Conservation (phyloP, 345 rosid genomes). For the Citrus maxima region DNA sequence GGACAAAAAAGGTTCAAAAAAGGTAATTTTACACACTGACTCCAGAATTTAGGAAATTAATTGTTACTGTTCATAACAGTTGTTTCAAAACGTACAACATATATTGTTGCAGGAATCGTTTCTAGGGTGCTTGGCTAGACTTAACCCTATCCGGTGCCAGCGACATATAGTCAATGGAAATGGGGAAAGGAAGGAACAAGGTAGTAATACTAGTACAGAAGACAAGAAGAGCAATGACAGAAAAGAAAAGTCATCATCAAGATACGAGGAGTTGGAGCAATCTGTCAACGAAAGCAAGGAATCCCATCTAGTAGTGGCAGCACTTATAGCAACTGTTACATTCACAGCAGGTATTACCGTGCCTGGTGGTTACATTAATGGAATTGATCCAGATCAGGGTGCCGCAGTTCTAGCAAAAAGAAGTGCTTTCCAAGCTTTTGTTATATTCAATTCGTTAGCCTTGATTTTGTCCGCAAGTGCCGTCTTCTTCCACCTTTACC, state of each 20-base stretch:
- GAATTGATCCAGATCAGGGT: not conserved
- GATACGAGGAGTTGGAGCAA: not conserved
- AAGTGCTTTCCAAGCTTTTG: conserved; percentile 10
- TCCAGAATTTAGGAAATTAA: too few species aligned
- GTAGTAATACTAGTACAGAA: not conserved
- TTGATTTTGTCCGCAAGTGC: conserved; percentile 11
- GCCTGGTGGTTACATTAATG: conserved; percentile 22
- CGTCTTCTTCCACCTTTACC: not conserved
- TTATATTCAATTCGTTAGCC: conserved; percentile 3
- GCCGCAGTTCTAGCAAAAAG: conserved; percentile 3
- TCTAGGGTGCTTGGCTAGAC: not conserved
- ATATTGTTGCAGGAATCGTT: not conserved
- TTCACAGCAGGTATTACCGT: conserved; percentile 21
- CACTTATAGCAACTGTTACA: conserved; percentile 20
- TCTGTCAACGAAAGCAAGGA: not conserved
- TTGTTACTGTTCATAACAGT: not conserved
- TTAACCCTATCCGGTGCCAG: not conserved
- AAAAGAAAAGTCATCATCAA: not conserved
- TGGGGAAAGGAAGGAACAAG: not conserved
- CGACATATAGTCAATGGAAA: not conserved
- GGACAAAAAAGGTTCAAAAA: too few species aligned
- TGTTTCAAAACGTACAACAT: not conserved
- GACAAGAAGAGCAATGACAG: not conserved
- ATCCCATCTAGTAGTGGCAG: not conserved
- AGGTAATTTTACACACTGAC: too few species aligned